Conservation (phyloP, 306 rosid species). For the Pyrus betulifolia region DNA sequence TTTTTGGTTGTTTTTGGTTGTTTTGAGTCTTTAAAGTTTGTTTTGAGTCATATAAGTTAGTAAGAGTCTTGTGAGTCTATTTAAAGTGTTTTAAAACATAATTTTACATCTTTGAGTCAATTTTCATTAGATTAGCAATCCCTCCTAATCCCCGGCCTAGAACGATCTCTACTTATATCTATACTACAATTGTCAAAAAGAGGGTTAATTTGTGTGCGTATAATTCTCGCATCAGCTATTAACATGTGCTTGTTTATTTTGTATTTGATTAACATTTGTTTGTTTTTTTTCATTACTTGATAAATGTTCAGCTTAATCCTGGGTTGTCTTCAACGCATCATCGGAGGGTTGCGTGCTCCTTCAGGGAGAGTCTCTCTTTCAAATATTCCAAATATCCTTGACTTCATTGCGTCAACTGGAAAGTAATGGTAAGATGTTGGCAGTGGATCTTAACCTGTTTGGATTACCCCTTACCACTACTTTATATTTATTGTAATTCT, state of each 20-base stretch:
- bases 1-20: no score
- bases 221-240: no score
- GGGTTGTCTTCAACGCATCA: conserved; percentile 90
- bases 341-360: conserved; percentile 94
- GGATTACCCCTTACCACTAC: not conserved
- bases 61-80: no score
- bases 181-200: no score
- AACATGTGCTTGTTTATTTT: not conserved
- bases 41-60: no score
- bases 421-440: conserved; percentile 62
- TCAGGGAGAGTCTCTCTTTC: conserved; percentile 91
- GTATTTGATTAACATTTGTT: conserved; percentile 4
- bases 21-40: no score
- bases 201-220: no score
- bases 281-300: conserved; percentile 23
- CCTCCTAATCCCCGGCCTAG: no score
- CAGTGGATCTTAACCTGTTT: not conserved
- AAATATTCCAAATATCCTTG: conserved; percentile 88
- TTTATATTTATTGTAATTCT: not conserved
- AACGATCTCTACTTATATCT: no score
- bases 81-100: no score
- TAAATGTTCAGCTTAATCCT: conserved; percentile 65
- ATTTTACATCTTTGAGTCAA: no score
- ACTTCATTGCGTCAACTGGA: conserved; percentile 83
- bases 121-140: no score